Base-by-base conservation (phyloP, 306 rosid species). In the Cicer arietinum region DNA sequence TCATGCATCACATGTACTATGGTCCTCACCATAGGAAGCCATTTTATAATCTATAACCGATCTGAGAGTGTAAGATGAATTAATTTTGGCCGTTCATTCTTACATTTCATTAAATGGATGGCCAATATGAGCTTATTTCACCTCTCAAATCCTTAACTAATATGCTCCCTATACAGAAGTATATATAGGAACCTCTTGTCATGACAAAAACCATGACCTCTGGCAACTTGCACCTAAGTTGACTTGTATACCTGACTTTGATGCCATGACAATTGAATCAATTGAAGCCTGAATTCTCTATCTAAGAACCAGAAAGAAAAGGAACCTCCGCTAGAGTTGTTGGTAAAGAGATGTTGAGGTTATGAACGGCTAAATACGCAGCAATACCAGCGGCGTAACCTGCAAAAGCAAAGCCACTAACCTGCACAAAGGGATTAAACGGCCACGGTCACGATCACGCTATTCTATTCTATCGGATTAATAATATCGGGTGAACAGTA, bases 371-470 rank as follows among this genome's bases (percentile, higher is more conserved):
- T 73, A 94, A 61, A 79, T 90, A 92, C 50, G 95, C 78, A 70
- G 90, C 92, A 73, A 94, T 86, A 18, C 99, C 97, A 16, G 99
- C 90, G 11, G 89, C 96, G 85, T 90, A 94, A 61, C 99, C 99
- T 0, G 95, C 99, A 73, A 91, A 88, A 56, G 97, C 99, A 62
- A 92, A 94, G 63, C 95, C 96, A 58, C 96, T 94, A 81, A 94
- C 88, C 99, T 94, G 92, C 87, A 79, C 84, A 80, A 18, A 51
- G 64, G 50, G 53, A 22, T 74, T 12, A 65, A 37, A 59, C 4
- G n/a, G 8, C 4, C 39, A 66, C 18, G 56, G 64, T 81, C 60
- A 71, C 45, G 20, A 18, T 0, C 20, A 18, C 20, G 20, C 20
- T 18, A 20, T 20, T 20, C 1, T 67, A 45, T 22, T 59, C 16